Percentiles rank a stretch among this genome's conserved stretches.
Conservation (phyloP, 139 green algal species). For the Astrephomene gubernaculifera region DNA sequence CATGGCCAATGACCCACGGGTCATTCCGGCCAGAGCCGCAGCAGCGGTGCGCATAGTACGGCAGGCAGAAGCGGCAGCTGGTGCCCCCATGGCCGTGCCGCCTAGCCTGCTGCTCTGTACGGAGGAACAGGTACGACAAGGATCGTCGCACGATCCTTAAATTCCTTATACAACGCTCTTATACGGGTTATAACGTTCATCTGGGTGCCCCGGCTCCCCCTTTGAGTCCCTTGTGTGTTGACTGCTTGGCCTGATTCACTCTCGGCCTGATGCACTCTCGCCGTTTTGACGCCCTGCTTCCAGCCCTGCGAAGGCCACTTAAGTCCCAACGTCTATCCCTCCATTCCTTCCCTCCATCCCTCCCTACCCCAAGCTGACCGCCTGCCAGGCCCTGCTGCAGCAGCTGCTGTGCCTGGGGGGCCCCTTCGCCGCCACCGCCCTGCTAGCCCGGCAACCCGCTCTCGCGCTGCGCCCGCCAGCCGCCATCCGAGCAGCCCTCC, state of each 20-base stretch:
- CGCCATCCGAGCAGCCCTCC: neutral
- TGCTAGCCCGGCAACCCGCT: constrained; percentile 10
- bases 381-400: constrained; percentile 17
- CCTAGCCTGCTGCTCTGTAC: neutral
- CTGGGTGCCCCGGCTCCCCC: too few relatives aligned
- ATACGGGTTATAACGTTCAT: too few relatives aligned
- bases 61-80: neutral
- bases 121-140: neutral
- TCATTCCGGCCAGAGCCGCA: neutral
- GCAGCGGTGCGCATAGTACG: neutral
- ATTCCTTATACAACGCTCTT: too few relatives aligned
- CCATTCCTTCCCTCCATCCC: too few relatives aligned
- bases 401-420: neutral
- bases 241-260: too few relatives aligned
- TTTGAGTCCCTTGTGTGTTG: too few relatives aligned
- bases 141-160: too few relatives aligned
- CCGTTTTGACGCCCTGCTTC: too few relatives aligned
- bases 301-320: too few relatives aligned
- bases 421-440: neutral
- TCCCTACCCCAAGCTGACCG: too few relatives aligned
- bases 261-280: too few relatives aligned
- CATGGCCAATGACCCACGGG: constrained; percentile 17
- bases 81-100: neutral
- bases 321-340: too few relatives aligned
- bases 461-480: neutral